Conservation (phyloP, 2,329 filamentous ascomycete species). For the Colletotrichum melonis region DNA sequence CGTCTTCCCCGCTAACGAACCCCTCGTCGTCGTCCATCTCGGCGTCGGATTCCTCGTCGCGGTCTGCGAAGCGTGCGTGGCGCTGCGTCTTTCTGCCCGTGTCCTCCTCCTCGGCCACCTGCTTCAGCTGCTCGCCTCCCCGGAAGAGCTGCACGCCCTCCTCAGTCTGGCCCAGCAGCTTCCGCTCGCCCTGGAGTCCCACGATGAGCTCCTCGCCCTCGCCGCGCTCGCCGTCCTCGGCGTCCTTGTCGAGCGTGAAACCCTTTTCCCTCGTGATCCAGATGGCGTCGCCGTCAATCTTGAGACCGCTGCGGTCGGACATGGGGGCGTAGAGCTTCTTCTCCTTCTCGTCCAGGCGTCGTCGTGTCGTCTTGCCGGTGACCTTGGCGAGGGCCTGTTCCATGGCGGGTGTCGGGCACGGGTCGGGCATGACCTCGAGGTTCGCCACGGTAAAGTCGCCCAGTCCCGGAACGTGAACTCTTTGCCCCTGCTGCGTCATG, state of each 20-base stretch:
- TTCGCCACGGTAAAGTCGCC: slow-evolving; percentile 87
- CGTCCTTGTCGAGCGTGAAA: slow-evolving; percentile 79
- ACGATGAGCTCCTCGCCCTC: slow-evolving; percentile 96
- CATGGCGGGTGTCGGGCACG: slow-evolving; percentile 93
- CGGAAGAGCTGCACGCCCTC: slow-evolving; percentile 88
- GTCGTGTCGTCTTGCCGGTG: slow-evolving; percentile 82
- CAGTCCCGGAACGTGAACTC: slow-evolving; percentile 91
- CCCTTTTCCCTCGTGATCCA: slow-evolving; percentile 82
- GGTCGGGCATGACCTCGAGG: slow-evolving; percentile 91
- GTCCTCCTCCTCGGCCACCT: slow-evolving; percentile 64
- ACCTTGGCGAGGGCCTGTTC: slow-evolving; percentile 88
- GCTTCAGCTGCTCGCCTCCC: slow-evolving; percentile 76
- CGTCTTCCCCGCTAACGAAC: slow-evolving; percentile 65
- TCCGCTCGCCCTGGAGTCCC: slow-evolving; percentile 84
- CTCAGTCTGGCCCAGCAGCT: slow-evolving; percentile 83
- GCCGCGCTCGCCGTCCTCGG: slow-evolving; percentile 80
- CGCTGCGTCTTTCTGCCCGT: slow-evolving; percentile 70
- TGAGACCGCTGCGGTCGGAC: slow-evolving; percentile 95
- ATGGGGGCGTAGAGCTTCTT: slow-evolving; percentile 97
- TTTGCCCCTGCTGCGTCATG: slow-evolving; percentile 85
- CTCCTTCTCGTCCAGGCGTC: slow-evolving; percentile 93
- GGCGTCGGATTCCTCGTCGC: slow-evolving; percentile 62
- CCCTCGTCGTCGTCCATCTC: slow-evolving; percentile 63
- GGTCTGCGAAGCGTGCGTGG: slow-evolving; percentile 67
- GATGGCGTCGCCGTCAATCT: slow-evolving; percentile 97